These are phyloP conservation scores for Clarkia xantiana DNA, from an alignment of 345 rosid genomes.

Conservation along the genomic window DNA sequence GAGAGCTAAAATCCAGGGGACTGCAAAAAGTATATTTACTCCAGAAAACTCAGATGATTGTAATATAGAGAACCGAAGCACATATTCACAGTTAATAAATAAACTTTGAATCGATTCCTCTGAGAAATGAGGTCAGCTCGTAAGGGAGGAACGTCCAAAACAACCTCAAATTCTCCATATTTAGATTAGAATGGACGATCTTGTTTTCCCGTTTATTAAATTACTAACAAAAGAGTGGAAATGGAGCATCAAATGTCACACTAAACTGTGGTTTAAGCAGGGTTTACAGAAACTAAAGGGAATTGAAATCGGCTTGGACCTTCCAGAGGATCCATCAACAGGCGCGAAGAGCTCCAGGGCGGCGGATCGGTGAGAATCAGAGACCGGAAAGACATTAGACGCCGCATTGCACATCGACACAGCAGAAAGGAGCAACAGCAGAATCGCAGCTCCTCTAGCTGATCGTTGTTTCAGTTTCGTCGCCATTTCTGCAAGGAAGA, in stretches of 20 bases:
- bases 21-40: too few relatives aligned
- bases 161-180: too few relatives aligned
- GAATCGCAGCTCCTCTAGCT: constrained; percentile 3
- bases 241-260: background rate
- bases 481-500: background rate
- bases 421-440: constrained; percentile 23
- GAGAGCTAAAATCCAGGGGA: background rate
- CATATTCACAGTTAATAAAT: too few relatives aligned
- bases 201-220: too few relatives aligned
- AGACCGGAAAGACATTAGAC: constrained; percentile 58
- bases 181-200: too few relatives aligned
- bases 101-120: too few relatives aligned
- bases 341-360: constrained; percentile 59
- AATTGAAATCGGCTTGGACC: constrained; percentile 22
- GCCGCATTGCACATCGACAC: constrained; percentile 46
- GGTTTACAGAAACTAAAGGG: background rate
- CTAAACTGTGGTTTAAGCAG: background rate
- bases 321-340: constrained; percentile 46
- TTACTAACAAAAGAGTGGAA: too few relatives aligned
- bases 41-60: too few relatives aligned
- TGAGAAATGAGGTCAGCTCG: too few relatives aligned
- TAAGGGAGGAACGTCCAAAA: too few relatives aligned
- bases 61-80: too few relatives aligned
- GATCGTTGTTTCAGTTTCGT: background rate
- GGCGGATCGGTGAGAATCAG: constrained; percentile 80